Evolutionary conservation across 331 rosid genomes (phyloP).

Genomic region (Pyrus hybrid): DNA sequence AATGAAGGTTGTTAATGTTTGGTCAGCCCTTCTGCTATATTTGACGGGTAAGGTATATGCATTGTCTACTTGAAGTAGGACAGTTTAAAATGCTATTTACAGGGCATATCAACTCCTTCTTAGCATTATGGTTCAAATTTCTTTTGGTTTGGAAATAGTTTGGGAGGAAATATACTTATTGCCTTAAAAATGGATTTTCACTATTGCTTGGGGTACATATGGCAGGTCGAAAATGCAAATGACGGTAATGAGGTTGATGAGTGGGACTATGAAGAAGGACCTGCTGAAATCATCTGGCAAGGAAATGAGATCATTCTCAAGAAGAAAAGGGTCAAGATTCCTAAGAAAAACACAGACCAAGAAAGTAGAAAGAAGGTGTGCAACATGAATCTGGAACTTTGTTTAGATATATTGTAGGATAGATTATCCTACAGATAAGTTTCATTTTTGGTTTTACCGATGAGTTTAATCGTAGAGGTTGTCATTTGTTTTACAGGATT

Average conservation of each 20-base stretch:
- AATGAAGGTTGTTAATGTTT: not conserved
- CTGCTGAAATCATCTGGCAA: constrained; percentile 72
- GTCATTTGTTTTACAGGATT: constrained; percentile 24
- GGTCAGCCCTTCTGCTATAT: not conserved
- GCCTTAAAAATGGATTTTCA: not conserved
- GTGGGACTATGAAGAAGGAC: constrained; percentile 67
- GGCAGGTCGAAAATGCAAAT: constrained; percentile 28
- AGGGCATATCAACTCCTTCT: not conserved
- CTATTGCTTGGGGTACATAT: not conserved
- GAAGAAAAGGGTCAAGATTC: constrained; percentile 59
- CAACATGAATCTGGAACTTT: not conserved
- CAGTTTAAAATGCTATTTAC: not conserved
- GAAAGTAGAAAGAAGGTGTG: constrained; percentile 19
- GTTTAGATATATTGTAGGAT: not conserved
- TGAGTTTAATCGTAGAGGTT: not conserved
- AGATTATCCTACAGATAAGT: not conserved
- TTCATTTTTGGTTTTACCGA: not conserved
- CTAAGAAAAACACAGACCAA: constrained; percentile 20
- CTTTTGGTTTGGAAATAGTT: not conserved
- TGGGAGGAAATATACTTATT: not conserved
- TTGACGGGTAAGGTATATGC: not conserved
- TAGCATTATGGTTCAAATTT: not conserved
- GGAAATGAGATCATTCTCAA: constrained; percentile 79
- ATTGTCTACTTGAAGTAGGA: not conserved
- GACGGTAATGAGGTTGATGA: constrained; percentile 25